phyloP scores from a whole-genome alignment of 495 filamentous ascomycete species.

The Penicillium canariense region DNA sequence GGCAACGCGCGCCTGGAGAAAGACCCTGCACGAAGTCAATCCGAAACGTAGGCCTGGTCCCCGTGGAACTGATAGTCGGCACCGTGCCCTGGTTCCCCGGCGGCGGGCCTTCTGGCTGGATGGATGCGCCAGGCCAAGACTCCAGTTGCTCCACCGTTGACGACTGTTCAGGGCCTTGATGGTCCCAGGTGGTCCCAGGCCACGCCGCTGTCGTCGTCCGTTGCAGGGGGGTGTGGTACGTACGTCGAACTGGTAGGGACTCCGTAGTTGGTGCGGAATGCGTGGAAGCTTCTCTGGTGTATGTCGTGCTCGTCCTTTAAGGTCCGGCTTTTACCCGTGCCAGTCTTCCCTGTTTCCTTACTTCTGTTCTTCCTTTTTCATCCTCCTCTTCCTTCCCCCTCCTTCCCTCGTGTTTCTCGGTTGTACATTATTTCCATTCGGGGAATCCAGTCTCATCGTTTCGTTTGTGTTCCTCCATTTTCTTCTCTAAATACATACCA shows the following conservation, averaged over 20 bases:
- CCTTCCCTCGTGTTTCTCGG: conserved; percentile 1
- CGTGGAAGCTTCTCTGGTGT: conserved; percentile 2
- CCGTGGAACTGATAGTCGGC: not conserved
- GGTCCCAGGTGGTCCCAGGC: not conserved
- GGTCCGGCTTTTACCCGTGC: not conserved
- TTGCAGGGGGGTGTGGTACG: not conserved
- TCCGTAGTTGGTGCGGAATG: not conserved
- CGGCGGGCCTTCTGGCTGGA: conserved; percentile 14
- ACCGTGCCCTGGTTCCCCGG: conserved; percentile 13
- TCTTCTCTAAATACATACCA: conserved; percentile 30
- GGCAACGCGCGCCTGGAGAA: too few species aligned
- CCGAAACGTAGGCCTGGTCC: conserved; percentile 5
- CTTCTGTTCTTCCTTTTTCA: conserved; percentile 6
- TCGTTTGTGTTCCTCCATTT: not conserved
- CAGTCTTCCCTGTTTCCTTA: conserved; percentile 8
- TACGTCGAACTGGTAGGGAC: not conserved
- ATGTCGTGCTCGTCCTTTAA: too few species aligned
- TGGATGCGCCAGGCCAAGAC: conserved; percentile 20
- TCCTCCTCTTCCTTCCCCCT: conserved; percentile 9
- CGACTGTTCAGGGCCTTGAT: conserved; percentile 16
- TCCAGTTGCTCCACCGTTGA: conserved; percentile 28
- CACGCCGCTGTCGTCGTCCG: too few species aligned
- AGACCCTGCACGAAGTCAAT: conserved; percentile 1
- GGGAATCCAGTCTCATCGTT: not conserved
- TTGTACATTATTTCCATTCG: not conserved